These are phyloP conservation scores for Fusarium sp. DNA, from an alignment of 2,329 filamentous ascomycete genomes.

Conservation along the genomic window DNA sequence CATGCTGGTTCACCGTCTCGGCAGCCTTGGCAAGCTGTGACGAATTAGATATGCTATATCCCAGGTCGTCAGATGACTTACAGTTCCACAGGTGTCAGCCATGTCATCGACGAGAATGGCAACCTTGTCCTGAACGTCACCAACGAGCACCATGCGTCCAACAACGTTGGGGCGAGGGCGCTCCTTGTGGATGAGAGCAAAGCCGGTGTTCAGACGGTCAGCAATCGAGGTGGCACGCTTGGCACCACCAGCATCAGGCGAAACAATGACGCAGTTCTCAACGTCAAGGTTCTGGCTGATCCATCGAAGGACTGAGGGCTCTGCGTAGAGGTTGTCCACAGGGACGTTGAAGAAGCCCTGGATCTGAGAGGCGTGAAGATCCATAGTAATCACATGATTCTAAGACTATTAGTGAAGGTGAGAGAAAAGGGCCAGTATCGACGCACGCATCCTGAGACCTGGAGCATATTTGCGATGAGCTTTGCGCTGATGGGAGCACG, in stretches of 20 bases:
- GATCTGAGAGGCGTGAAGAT: constrained; percentile 92
- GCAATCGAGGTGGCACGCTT: constrained; percentile 95
- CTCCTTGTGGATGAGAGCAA: constrained; percentile 97
- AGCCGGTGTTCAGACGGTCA: constrained; percentile 88
- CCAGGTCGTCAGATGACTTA: constrained; percentile 35
- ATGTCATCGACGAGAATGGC: constrained; percentile 98
- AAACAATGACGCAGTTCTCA: constrained; percentile 91
- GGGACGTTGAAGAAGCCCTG: constrained; percentile 94
- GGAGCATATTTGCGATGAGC: constrained; percentile 96
- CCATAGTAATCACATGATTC: constrained; percentile 86
- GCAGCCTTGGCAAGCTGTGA: constrained; percentile 79
- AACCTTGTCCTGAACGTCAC: constrained; percentile 89
- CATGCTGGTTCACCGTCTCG: constrained; percentile 86
- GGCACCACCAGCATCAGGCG: constrained; percentile 92
- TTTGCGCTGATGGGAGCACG: constrained; percentile 97
- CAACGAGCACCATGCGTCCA: constrained; percentile 92
- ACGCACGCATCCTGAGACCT: constrained; percentile 83
- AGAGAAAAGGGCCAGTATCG: background rate
- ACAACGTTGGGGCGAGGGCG: constrained; percentile 88
- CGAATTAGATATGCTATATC: constrained; percentile 17
- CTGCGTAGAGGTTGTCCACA: constrained; percentile 86
- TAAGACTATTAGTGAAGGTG: constrained; percentile 31
- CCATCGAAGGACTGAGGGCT: constrained; percentile 92
- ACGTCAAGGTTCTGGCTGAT: constrained; percentile 87
- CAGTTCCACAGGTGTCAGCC: constrained; percentile 93